A percentile compares a stretch with the other conserved stretches of the same genome.
phyloP scores from a whole-genome alignment of 2,329 filamentous ascomycete species.

The Nannizziopsis barbatae region DNA sequence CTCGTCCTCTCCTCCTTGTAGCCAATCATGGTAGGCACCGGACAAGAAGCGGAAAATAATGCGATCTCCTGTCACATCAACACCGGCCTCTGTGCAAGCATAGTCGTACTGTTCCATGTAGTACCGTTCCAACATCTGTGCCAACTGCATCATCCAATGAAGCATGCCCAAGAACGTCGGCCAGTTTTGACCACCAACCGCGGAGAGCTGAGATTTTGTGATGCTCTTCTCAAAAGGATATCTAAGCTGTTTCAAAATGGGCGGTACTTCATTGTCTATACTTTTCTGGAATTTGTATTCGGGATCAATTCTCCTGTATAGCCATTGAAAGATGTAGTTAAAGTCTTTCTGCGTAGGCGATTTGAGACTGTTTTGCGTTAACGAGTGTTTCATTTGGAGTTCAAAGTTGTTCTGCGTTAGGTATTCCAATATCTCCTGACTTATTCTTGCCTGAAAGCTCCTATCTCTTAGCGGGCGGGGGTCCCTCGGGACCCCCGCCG shows the following conservation, averaged over 20 bases:
- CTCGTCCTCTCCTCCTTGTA: conserved; percentile 81
- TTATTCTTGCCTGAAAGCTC: conserved; percentile 68
- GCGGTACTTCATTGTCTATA: conserved; percentile 89
- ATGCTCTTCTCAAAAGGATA: conserved; percentile 95
- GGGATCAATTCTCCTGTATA: conserved; percentile 92
- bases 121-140: conserved; percentile 85
- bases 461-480: conserved; percentile 76
- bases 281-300: conserved; percentile 86
- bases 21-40: conserved; percentile 83
- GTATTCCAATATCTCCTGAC: conserved; percentile 82
- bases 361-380: conserved; percentile 83
- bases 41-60: conserved; percentile 92
- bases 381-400: conserved; percentile 87
- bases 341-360: conserved; percentile 98
- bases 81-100: conserved; percentile 73
- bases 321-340: conserved; percentile 94
- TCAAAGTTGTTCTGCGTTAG: conserved; percentile 91
- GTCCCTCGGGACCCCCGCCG: conserved; percentile 73
- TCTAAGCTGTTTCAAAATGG: conserved; percentile 80
- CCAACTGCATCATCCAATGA: conserved; percentile 98
- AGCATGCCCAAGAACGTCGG: conserved; percentile 83
- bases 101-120: conserved; percentile 70
- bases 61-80: conserved; percentile 78
- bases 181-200: conserved; percentile 96
- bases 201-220: conserved; percentile 88